Percentiles rank a stretch among this genome's conserved stretches.
These are phyloP conservation scores for Bruguiera hainesii DNA, from an alignment of 441 rosid genomes.

Conservation along the genomic window DNA sequence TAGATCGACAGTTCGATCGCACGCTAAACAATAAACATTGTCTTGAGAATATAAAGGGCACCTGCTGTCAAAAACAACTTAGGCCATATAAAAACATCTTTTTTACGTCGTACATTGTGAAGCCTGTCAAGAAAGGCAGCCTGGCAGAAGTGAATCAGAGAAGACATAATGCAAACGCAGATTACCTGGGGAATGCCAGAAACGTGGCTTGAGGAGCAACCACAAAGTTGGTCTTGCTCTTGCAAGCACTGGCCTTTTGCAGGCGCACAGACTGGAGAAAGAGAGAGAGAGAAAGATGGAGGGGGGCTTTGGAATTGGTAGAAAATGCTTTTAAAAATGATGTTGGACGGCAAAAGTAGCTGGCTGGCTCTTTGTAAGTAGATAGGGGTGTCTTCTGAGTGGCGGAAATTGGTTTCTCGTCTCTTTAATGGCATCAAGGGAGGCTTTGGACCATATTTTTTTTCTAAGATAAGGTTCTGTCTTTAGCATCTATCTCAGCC, in stretches of 20 bases:
- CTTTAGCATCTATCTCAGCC: not conserved
- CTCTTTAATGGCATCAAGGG: slow-evolving; percentile 35
- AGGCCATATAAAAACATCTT: too few species aligned
- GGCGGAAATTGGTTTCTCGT: slow-evolving; percentile 48
- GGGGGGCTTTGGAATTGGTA: slow-evolving; percentile 7
- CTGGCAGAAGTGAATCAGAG: not conserved
- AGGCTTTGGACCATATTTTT: slow-evolving; percentile 16
- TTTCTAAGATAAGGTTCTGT: slow-evolving; percentile 37
- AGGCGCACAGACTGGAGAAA: slow-evolving; percentile 22
- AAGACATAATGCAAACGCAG: not conserved
- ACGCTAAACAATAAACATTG: too few species aligned
- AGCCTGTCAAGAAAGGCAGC: not conserved
- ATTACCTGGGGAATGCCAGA: slow-evolving; percentile 36
- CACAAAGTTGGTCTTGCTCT: slow-evolving; percentile 27
- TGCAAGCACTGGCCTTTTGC: slow-evolving; percentile 16
- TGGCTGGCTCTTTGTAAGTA: slow-evolving; percentile 52
- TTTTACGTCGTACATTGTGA: not conserved
- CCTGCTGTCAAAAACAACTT: too few species aligned
- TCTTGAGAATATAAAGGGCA: too few species aligned
- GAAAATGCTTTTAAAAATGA: slow-evolving; percentile 3
- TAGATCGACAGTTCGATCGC: too few species aligned
- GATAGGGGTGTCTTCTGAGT: slow-evolving; percentile 78
- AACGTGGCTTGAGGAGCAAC: slow-evolving; percentile 29
- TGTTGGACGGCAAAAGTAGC: not conserved
- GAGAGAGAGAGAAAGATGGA: not conserved